Base-by-base conservation (phyloP, 768 basidiomycete species). In the Xerocomus brunneocitrinus region DNA sequence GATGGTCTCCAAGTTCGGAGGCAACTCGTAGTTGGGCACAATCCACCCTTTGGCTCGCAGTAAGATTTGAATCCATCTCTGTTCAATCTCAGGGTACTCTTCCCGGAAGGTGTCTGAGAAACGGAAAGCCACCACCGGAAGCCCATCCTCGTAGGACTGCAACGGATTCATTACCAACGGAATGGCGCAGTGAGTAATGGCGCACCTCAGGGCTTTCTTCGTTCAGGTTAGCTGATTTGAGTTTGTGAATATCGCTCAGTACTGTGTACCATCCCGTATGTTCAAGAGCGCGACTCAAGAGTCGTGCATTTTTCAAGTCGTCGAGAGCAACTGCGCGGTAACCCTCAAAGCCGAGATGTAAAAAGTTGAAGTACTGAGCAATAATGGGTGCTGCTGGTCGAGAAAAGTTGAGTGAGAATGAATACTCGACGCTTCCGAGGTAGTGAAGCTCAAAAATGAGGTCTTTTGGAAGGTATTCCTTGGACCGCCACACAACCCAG, bases 401-500 rank as follows among this genome's bases (percentile, higher is more conserved):
- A 45, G 80, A 82, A 66, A 81, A 82, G 69, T 82, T 81, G 53
- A 81, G 71, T 19, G 81, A 82, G 69, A 83, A 86, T 1, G 87
- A 87, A 67, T 93, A 94, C 67, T 95, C 90, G 53, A 79, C 74
- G 35, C 66, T 75, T 41, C 75, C 75, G 30, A 74, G 71, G 68
- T 76, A 80, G 65, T 81, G 74, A 24, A 79, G 70, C 64, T 78
- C 84, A 53, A 87, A 87, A 58, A 87, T 82, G 56, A 87, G 78
- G 56, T 87, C 85, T 62, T 85, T 83, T 5, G 84, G 85, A 28
- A 87, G 75, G 62, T 69, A 73, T 47, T 76, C 64, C 60, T 78
- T 75, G 47, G 77, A 73, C 25, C 84, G 71, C 81, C 82, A 86
- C 56, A 86, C 67, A 40, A 85, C 76, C 79, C 81, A 85, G 22